Conservation (phyloP, 2,329 filamentous ascomycete species). For the Aspergillus chevalieri region DNA sequence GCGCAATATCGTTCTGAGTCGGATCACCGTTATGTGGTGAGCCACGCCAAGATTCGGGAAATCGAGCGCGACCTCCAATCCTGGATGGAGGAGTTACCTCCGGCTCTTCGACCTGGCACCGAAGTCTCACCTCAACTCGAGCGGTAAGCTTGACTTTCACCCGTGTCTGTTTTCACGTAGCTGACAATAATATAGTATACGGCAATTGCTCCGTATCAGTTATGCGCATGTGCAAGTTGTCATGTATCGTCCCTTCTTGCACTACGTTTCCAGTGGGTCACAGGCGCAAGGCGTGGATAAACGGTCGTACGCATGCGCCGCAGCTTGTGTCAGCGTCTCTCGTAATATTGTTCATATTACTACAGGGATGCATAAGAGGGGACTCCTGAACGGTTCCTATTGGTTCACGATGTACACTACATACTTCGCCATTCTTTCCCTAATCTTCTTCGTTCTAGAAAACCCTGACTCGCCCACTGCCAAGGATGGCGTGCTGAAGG, state of each 20-base stretch:
- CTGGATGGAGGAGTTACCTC: conserved; percentile 64
- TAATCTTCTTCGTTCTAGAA: conserved; percentile 60
- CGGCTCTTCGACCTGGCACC: conserved; percentile 69
- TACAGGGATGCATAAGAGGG: conserved; percentile 57
- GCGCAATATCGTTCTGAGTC: conserved; percentile 37
- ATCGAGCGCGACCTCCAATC: conserved; percentile 58
- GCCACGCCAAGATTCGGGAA: conserved; percentile 58
- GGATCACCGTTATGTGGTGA: conserved; percentile 55
- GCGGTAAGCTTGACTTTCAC: conserved; percentile 50
- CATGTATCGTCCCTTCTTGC: conserved; percentile 60
- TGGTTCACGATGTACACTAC: conserved; percentile 66
- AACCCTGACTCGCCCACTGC: conserved; percentile 57
- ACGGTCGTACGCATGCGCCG: conserved; percentile 59
- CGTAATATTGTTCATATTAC: conserved; percentile 63
- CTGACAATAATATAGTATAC: conserved; percentile 35
- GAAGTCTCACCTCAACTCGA: conserved; percentile 70
- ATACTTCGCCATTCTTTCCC: conserved; percentile 59
- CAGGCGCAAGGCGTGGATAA: conserved; percentile 51
- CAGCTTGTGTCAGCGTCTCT: conserved; percentile 60
- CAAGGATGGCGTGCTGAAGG: conserved; percentile 68
- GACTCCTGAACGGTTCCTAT: conserved; percentile 56
- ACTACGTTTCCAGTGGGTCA: conserved; percentile 53
- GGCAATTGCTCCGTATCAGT: conserved; percentile 57
- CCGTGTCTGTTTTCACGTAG: conserved; percentile 3
- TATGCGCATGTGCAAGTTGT: conserved; percentile 61